These are phyloP conservation scores for Hypoxylon rubiginosum DNA, from an alignment of 2,329 filamentous ascomycete species.

Conservation along the genomic window DNA sequence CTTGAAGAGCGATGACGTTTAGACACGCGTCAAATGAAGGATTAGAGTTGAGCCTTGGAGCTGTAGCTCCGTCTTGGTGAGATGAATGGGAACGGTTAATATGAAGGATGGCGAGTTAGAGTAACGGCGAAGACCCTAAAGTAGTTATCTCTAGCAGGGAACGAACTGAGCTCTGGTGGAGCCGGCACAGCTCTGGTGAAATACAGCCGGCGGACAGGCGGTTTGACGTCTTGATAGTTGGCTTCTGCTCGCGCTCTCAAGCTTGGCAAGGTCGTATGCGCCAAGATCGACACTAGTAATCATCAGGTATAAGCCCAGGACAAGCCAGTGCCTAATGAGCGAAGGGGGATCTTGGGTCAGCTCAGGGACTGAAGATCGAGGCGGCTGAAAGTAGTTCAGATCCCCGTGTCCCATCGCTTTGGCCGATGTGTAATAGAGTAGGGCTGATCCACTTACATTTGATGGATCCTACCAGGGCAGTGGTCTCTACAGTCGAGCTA, in stretches of 20 bases:
- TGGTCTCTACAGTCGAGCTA: slow-evolving; percentile 29
- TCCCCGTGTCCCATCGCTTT: slow-evolving; percentile 19
- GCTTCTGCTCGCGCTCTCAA: slow-evolving; percentile 15
- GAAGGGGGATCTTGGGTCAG: slow-evolving; percentile 10
- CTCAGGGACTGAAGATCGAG: slow-evolving; percentile 19
- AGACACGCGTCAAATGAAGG: slow-evolving; percentile 3
- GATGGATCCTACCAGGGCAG: slow-evolving; percentile 25
- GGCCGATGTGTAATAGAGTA: slow-evolving; percentile 36
- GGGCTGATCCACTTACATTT: slow-evolving; percentile 35
- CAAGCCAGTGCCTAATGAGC: slow-evolving; percentile 8
- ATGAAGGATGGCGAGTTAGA: slow-evolving; percentile 8
- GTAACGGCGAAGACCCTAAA: slow-evolving; percentile 19
- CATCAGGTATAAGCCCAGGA: slow-evolving; percentile 2
- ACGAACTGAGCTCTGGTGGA: slow-evolving; percentile 27
- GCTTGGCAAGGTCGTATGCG: slow-evolving; percentile 16
- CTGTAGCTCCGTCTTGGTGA: slow-evolving; percentile 13
- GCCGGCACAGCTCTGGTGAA: slow-evolving; percentile 27
- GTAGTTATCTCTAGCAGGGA: slow-evolving; percentile 13
- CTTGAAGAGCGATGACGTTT: slow-evolving; percentile 5
- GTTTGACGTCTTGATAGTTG: slow-evolving; percentile 37
- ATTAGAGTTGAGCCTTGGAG: slow-evolving; percentile 21
- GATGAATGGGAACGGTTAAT: slow-evolving; percentile 4
- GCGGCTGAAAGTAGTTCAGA: slow-evolving; percentile 32
- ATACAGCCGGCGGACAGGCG: slow-evolving; percentile 20
- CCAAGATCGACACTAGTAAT: slow-evolving; percentile 28